phyloP scores from a whole-genome alignment of 2,329 filamentous ascomycete species.

The Phyllachora maydis region DNA sequence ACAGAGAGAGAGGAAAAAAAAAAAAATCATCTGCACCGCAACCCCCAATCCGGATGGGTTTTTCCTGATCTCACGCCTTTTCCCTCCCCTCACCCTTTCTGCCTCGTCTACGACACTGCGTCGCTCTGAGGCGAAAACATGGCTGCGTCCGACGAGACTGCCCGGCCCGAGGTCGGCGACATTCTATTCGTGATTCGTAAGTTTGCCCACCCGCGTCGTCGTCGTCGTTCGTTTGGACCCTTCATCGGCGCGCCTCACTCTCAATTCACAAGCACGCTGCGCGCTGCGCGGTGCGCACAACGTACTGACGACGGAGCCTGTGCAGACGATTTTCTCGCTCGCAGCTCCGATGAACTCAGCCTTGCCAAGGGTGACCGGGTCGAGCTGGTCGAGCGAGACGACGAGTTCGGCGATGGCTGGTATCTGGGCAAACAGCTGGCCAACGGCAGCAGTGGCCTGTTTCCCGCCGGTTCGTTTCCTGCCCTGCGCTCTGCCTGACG shows the following conservation, averaged over 20 bases:
- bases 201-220: conserved; percentile 12
- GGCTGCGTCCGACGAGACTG: too few species aligned
- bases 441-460: conserved; percentile 57
- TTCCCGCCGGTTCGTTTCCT: conserved; percentile 50
- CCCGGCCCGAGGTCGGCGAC: conserved; percentile 41
- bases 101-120: too few species aligned
- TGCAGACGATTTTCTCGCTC: conserved; percentile 75
- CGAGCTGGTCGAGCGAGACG: conserved; percentile 66
- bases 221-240: too few species aligned
- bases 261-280: conserved; percentile 1
- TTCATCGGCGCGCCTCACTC: too few species aligned
- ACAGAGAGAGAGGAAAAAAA: too few species aligned
- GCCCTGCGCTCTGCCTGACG: conserved; percentile 3
- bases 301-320: conserved; percentile 3
- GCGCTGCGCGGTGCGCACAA: too few species aligned
- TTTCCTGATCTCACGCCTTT: too few species aligned
- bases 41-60: too few species aligned
- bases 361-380: conserved; percentile 70
- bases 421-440: conserved; percentile 56
- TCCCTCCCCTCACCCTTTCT: too few species aligned
- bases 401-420: conserved; percentile 80
- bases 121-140: too few species aligned
- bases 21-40: too few species aligned
- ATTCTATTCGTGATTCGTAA: conserved; percentile 52
- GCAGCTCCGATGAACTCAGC: conserved; percentile 83